Percentiles rank a stretch among this genome's conserved stretches.
phyloP scores from a whole-genome alignment of 2,329 filamentous ascomycete genomes.

The Tympanopsis confertula region DNA sequence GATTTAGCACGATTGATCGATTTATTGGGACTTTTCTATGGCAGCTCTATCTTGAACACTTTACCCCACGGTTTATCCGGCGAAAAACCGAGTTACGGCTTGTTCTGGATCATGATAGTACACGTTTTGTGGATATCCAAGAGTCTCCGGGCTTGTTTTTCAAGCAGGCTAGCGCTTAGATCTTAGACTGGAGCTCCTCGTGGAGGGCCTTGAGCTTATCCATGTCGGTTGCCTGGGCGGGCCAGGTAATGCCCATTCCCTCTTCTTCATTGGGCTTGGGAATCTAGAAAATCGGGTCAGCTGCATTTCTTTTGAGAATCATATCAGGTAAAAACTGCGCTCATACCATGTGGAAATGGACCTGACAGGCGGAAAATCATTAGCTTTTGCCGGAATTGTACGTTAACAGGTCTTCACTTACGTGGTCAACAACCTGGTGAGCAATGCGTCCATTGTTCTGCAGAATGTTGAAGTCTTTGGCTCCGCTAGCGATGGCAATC shows the following conservation, averaged over 20 bases:
- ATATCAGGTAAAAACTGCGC: constrained; percentile 5
- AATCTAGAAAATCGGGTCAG: constrained; percentile 54
- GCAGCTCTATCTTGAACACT: too few relatives aligned
- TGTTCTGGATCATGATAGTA: too few relatives aligned
- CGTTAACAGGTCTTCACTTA: constrained; percentile 31
- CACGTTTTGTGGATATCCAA: too few relatives aligned
- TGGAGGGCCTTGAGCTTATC: constrained; percentile 67
- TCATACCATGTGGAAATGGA: constrained; percentile 85
- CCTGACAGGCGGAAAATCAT: constrained; percentile 29
- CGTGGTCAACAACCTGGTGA: constrained; percentile 87
- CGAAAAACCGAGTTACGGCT: too few relatives aligned
- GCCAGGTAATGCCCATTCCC: constrained; percentile 74
- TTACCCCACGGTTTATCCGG: too few relatives aligned
- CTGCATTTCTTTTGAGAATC: too few relatives aligned
- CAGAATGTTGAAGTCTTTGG: constrained; percentile 78
- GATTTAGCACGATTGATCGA: too few relatives aligned
- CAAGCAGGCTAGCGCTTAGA: too few relatives aligned
- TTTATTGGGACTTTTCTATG: too few relatives aligned
- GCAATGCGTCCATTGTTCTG: constrained; percentile 92
- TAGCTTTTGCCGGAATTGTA: constrained; percentile 3
- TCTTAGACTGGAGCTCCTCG: constrained; percentile 81
- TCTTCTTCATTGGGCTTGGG: constrained; percentile 81
- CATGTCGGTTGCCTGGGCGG: constrained; percentile 65
- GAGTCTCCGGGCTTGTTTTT: too few relatives aligned
- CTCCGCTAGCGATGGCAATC: constrained; percentile 65